Percentiles rank a stretch among this genome's conserved stretches.
Evolutionary conservation across 139 green algal genomes (phyloP).

Genomic region (Edaphochlamys debaryana): DNA sequence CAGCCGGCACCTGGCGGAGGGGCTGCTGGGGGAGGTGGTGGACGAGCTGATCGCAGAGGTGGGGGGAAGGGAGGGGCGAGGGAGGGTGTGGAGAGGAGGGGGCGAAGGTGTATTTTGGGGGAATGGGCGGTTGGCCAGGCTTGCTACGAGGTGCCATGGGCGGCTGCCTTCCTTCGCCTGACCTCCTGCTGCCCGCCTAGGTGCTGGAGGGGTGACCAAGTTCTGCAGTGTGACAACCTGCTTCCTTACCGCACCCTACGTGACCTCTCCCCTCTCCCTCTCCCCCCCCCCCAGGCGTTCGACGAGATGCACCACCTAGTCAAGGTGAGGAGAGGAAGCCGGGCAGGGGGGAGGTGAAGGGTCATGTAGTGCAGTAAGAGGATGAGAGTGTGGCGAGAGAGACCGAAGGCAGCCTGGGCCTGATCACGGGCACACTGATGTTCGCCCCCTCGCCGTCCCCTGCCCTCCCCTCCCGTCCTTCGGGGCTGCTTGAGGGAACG

Average conservation of each 20-base stretch:
- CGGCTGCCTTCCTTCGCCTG: neutral
- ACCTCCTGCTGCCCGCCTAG: neutral
- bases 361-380: too few relatives aligned
- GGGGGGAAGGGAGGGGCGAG: neutral
- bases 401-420: too few relatives aligned
- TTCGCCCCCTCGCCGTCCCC: too few relatives aligned
- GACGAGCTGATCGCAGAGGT: constrained; percentile 59
- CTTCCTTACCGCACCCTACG: too few relatives aligned
- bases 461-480: too few relatives aligned
- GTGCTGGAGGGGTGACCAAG: neutral
- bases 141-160: neutral
- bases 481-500: too few relatives aligned
- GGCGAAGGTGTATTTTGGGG: neutral
- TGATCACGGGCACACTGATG: too few relatives aligned
- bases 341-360: too few relatives aligned
- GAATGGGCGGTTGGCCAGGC: neutral
- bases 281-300: constrained; percentile 23
- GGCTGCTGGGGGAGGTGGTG: constrained; percentile 57
- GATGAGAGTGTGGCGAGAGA: too few relatives aligned
- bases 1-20: constrained; percentile 54
- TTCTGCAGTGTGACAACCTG: neutral
- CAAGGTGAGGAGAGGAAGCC: constrained; percentile 10
- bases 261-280: too few relatives aligned
- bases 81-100: neutral
- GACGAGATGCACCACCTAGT: constrained; percentile 32